Base-by-base conservation (phyloP, 306 rosid species). In the Cucumis hystrix region DNA sequence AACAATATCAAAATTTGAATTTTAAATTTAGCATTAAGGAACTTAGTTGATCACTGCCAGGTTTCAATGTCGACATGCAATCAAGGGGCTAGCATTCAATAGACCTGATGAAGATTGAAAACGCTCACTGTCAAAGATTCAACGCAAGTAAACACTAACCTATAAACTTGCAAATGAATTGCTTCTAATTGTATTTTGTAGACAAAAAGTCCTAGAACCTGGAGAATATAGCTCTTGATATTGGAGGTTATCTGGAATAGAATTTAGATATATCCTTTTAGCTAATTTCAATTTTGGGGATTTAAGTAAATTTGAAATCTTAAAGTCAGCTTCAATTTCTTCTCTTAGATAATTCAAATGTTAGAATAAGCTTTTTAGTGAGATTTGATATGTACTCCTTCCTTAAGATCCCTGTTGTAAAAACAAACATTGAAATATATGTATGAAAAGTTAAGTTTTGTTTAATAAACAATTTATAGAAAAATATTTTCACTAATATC, bases 41-140 rank as follows among this genome's bases (percentile, higher is more conserved):
- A 45, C 13, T 3, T 69, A 10, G 52, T 11, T 43, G 35, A 28
- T 51, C 56, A 35, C 39, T 40, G 14, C 18, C 85, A 95, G 98
- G 98, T 95, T 92, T 85, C 98, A 95, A 60, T 95, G 98, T 83
- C 91, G 97, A 49, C 97, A 95, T 69, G 92, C 82, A 56, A 87
- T 95, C 84, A 92, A 88, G 85, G 97, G 98, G 82, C 81, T 95
- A 56, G 83, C 88, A 69, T 85, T 82, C 86, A 88, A 87, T 78
- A 73, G 79, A 58, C 83, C 78, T 55, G 76, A 86, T 49, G 97
- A 90, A 83, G 95, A 86, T 86, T 90, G 87, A 86, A 84, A 74
- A 52, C n/a, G 60, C 28, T 14, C 8, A 47, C 23, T 6, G 40
- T n/a, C 51, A 49, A 47, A 25, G 76, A 25, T 51, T 7, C 61